phyloP scores from a whole-genome alignment of 768 basidiomycete genomes.

The Trametes coccinea region DNA sequence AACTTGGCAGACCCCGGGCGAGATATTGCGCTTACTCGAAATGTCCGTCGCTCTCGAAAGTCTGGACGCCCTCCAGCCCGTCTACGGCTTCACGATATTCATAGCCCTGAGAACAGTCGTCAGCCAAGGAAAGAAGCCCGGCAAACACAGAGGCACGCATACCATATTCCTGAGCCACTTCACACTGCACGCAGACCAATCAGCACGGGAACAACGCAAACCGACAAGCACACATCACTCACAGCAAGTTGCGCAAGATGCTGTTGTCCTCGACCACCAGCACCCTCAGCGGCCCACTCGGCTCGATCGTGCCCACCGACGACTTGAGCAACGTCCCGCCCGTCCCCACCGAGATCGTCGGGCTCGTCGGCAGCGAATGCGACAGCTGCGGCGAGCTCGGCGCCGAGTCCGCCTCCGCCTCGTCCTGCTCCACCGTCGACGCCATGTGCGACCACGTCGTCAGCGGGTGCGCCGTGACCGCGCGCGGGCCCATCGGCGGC shows the following conservation, averaged over 20 bases:
- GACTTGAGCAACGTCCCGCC: slow-evolving; percentile 72
- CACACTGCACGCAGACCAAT: slow-evolving; percentile 38
- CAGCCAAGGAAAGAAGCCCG: neutral
- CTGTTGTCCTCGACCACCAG: slow-evolving; percentile 90
- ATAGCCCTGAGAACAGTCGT: slow-evolving; percentile 51
- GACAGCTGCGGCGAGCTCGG: slow-evolving; percentile 21
- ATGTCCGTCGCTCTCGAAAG: slow-evolving; percentile 69
- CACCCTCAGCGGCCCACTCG: slow-evolving; percentile 55
- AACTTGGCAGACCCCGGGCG: neutral
- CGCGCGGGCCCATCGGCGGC: slow-evolving; percentile 57
- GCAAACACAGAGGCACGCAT: neutral
- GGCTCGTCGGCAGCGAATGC: slow-evolving; percentile 28
- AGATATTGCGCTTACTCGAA: slow-evolving; percentile 69
- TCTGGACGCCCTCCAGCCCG: slow-evolving; percentile 79
- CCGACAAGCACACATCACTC: slow-evolving; percentile 34
- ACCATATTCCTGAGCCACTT: slow-evolving; percentile 67
- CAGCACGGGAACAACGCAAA: slow-evolving; percentile 1
- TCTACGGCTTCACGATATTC: slow-evolving; percentile 79
- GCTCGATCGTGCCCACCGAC: slow-evolving; percentile 55
- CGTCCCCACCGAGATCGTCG: slow-evolving; percentile 54
- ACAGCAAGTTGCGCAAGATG: slow-evolving; percentile 83
- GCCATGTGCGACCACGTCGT: slow-evolving; percentile 38
- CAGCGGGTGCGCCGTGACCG: slow-evolving; percentile 47
- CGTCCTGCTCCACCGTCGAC: slow-evolving; percentile 38
- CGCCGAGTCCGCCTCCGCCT: slow-evolving; percentile 26